A percentile compares a stretch with the other conserved stretches of the same genome.
These are phyloP conservation scores for Peronosclerospora sorghi DNA, from an alignment of 352 stramenopile genomes.

Conservation along the genomic window DNA sequence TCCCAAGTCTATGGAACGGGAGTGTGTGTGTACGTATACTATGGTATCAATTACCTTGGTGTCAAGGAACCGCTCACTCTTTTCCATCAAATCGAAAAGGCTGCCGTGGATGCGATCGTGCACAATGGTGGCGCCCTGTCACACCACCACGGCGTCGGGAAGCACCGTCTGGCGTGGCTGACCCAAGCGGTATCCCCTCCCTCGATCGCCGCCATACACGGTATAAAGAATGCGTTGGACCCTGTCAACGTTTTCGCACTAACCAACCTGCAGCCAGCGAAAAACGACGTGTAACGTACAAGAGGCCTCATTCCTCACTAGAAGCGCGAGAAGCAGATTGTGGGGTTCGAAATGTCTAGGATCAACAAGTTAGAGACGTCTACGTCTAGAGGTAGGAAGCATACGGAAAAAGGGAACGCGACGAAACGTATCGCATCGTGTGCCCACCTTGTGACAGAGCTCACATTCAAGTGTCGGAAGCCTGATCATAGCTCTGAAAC, in stretches of 20 bases:
- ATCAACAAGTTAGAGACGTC: too few species aligned
- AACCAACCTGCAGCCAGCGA: slow-evolving; percentile 53
- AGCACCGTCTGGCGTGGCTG: slow-evolving; percentile 85
- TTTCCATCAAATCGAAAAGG: slow-evolving; percentile 73
- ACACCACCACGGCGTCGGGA: slow-evolving; percentile 93
- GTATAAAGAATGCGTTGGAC: slow-evolving; percentile 86
- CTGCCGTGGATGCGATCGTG: slow-evolving; percentile 80
- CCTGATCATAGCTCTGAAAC: too few species aligned
- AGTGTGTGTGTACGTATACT: slow-evolving; percentile 94
- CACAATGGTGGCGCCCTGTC: slow-evolving; percentile 85
- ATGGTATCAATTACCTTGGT: slow-evolving; percentile 88
- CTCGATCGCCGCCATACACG: slow-evolving; percentile 51
- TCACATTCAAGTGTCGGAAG: too few species aligned
- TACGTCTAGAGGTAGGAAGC: too few species aligned
- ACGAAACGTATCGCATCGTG: too few species aligned
- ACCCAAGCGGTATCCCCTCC: slow-evolving; percentile 67
- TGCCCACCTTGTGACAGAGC: too few species aligned
- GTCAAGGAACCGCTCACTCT: slow-evolving; percentile 67
- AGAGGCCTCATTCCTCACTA: slow-evolving; percentile 1
- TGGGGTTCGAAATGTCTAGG: too few species aligned
- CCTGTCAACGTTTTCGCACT: slow-evolving; percentile 87
- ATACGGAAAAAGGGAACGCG: too few species aligned
- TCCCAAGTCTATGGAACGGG: slow-evolving; percentile 94
- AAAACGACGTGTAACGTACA: slow-evolving; percentile 4
- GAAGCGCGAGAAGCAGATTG: too few species aligned